Evolutionary conservation across 495 filamentous ascomycete genomes (phyloP), one percentile per base, ranked within the genome.

Genomic region (Glarea lozoyensis): DNA sequence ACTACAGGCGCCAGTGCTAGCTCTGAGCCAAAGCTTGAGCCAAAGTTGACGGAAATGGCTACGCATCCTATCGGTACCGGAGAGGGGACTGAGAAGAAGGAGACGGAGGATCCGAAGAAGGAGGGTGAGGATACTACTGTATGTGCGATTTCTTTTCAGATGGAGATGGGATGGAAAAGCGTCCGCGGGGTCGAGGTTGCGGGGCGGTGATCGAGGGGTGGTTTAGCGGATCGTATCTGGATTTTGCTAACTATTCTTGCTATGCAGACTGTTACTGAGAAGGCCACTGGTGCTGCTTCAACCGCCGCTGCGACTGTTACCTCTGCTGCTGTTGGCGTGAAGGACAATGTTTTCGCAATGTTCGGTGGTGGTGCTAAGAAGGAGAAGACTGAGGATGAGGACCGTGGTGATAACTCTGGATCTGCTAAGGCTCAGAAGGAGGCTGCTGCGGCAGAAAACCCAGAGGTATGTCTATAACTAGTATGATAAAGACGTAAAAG

Each of bases 321-420:
- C 23, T 48, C 52, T 31, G 63, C 68, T n/a, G 62, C 68, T 19
- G 50, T 67, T 20, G 77, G 75, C 48, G 76, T 80, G 23, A 74
- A 79, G 54, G 80, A 79, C 55, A 81, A 67, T 57, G 81, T 98
- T 40, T 98, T 95, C 71, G 84, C 83, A 60, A 98, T 98, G 92
- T 98, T 98, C 62, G 92, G 92, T 46, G 89, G 89, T 42, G 85
- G 87, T 39, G 89, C 86, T 61, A 93, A 88, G 76, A 75, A 75
- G 56, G 82, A 87, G 60, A 86, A 86, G 62, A 68, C 78, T 46
- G 86, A 81, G 13, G 85, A 72, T 21, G 78, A 77, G 47, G 76
- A 81, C 45, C 73, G 74, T 54, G 74, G 81, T 48, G 87, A 96
- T 61, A 78, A 76, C 56, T 90, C 85, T 54, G 88, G 88, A 45